These are phyloP conservation scores for Viola odorata DNA, from an alignment of 345 rosid genomes.

Conservation along the genomic window DNA sequence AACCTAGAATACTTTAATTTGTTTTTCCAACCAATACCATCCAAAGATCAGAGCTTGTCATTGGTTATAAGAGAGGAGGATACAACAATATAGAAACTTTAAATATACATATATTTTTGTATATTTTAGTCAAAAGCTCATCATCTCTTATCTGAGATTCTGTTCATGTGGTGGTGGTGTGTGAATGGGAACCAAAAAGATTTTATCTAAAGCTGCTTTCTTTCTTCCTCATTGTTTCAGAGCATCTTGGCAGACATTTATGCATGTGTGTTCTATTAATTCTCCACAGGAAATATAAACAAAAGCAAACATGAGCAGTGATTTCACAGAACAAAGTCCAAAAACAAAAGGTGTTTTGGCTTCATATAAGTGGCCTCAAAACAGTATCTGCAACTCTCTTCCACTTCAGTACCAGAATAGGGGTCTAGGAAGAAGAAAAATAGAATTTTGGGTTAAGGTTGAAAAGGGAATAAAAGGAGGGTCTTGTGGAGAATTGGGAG, in stretches of 20 bases:
- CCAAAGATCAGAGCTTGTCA: constrained; percentile 17
- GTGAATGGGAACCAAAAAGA: constrained; percentile 51
- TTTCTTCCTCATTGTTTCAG: constrained; percentile 18
- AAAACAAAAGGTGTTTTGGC: constrained; percentile 2
- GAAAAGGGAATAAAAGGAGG: constrained; percentile 12
- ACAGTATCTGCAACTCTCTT: constrained; percentile 22
- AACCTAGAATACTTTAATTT: too few species aligned
- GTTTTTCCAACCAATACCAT: constrained; percentile 11
- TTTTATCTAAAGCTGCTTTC: constrained; percentile 44
- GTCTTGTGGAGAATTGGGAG: not conserved
- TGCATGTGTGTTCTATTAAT: constrained; percentile 13
- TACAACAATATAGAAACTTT: constrained; percentile 4
- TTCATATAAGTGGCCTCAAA: constrained; percentile 15
- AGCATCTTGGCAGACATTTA: constrained; percentile 43
- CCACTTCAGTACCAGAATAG: constrained; percentile 10
- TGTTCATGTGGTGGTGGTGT: constrained; percentile 49
- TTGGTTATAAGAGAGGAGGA: constrained; percentile 9
- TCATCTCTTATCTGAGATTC: constrained; percentile 54
- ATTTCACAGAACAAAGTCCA: not conserved
- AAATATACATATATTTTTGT: too few species aligned
- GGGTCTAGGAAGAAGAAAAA: not conserved
- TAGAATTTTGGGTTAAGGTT: constrained; percentile 15
- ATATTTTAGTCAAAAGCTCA: constrained; percentile 33
- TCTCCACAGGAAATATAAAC: constrained; percentile 17
- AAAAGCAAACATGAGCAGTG: constrained; percentile 12